Evolutionary conservation across 495 filamentous ascomycete species (phyloP).

Genomic region (Aspergillus carlsbadensis): DNA sequence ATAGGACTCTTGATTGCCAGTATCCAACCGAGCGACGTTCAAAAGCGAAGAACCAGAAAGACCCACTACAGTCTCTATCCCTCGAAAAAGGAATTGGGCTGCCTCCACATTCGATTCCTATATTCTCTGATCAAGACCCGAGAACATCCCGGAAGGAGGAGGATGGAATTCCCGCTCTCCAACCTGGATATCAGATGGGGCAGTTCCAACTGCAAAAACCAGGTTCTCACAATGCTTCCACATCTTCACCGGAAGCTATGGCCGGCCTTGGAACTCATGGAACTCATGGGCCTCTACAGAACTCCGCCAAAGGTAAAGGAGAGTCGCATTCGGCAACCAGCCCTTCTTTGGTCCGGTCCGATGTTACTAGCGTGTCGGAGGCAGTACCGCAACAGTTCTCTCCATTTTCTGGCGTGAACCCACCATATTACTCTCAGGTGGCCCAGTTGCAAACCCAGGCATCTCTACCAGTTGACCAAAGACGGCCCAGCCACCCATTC

Average conservation of each 20-base stretch:
- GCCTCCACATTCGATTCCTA: conserved; percentile 2
- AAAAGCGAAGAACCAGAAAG: conserved; percentile 32
- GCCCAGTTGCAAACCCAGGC: conserved; percentile 4
- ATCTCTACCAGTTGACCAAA: conserved; percentile 11
- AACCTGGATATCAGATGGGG: conserved; percentile 18
- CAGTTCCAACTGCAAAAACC: conserved; percentile 27
- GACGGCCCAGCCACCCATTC: conserved; percentile 8
- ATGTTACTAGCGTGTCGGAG: conserved; percentile 6
- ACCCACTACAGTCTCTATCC: conserved; percentile 8
- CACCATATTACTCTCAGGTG: conserved; percentile 15
- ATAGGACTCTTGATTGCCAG: conserved; percentile 49
- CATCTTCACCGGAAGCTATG: conserved; percentile 12
- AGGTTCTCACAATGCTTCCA: background rate
- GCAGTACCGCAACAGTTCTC: conserved; percentile 5
- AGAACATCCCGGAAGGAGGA: background rate
- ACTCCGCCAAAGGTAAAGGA: background rate
- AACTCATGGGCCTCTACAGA: background rate
- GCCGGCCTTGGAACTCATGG: background rate
- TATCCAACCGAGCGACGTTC: conserved; percentile 49
- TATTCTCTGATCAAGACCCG: background rate
- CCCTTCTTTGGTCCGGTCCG: conserved; percentile 12
- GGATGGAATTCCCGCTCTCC: conserved; percentile 1
- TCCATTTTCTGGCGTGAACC: conserved; percentile 12
- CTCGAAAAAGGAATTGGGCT: conserved; percentile 17
- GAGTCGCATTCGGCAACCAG: background rate